Conservation (phyloP, 495 filamentous ascomycete species). For the Gamarada debralockiae region DNA sequence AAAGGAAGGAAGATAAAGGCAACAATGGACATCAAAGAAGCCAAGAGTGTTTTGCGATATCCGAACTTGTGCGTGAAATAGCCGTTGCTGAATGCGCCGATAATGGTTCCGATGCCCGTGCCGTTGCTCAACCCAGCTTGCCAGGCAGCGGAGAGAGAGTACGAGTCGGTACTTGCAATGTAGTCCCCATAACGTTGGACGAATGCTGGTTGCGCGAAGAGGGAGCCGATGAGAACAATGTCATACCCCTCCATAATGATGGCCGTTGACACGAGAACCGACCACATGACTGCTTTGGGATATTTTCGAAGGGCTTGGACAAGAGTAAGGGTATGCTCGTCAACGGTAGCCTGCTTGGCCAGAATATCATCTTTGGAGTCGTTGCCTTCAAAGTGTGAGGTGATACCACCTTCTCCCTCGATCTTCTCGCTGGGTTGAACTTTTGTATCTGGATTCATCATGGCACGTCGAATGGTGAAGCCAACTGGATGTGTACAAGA, state of each 20-base stretch:
- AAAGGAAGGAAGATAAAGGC: slow-evolving; percentile 52
- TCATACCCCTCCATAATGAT: slow-evolving; percentile 46
- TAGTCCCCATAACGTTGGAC: slow-evolving; percentile 29
- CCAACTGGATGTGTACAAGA: too few species aligned
- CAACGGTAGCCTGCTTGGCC: slow-evolving; percentile 9
- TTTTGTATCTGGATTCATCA: too few species aligned
- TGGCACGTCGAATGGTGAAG: too few species aligned
- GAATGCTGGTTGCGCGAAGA: slow-evolving; percentile 34
- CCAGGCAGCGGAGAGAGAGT: slow-evolving; percentile 61
- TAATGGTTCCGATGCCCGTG: slow-evolving; percentile 61
- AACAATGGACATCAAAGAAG: slow-evolving; percentile 48
- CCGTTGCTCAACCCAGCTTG: slow-evolving; percentile 70
- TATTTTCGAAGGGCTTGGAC: slow-evolving; percentile 26
- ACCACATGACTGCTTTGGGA: slow-evolving; percentile 31
- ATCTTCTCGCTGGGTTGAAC: too few species aligned
- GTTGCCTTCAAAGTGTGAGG: too few species aligned
- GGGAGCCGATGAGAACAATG: slow-evolving; percentile 29
- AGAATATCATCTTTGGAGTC: too few species aligned
- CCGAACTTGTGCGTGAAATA: slow-evolving; percentile 56
- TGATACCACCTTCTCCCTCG: too few species aligned
- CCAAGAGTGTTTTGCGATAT: slow-evolving; percentile 53
- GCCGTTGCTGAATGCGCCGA: slow-evolving; percentile 70
- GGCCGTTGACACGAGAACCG: slow-evolving; percentile 30
- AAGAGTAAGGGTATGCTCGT: slow-evolving; percentile 27
- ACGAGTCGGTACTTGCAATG: slow-evolving; percentile 7